Conservation (phyloP, 805 yeast species). For the Sugiyamaella boreocaroliniensis region DNA sequence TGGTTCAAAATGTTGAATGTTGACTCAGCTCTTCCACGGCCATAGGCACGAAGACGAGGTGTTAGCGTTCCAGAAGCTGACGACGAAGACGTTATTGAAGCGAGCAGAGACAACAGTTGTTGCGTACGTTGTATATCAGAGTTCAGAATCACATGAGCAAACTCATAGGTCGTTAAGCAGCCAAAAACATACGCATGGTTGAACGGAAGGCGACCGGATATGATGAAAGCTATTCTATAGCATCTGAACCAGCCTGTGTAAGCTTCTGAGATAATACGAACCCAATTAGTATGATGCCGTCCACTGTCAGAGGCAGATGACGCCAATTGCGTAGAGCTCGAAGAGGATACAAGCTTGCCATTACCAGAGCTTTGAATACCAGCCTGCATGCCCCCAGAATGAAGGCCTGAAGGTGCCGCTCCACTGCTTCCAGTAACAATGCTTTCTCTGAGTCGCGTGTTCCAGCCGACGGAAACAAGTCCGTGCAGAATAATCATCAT, state of each 20-base stretch:
- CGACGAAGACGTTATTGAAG: background rate
- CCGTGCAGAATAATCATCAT: slow-evolving; percentile 25
- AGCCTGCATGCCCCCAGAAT: slow-evolving; percentile 2
- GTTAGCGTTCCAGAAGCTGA: background rate
- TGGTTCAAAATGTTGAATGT: slow-evolving; percentile 5
- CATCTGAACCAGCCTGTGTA: slow-evolving; percentile 21
- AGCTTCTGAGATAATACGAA: slow-evolving; percentile 16
- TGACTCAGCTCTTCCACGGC: background rate
- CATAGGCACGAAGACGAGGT: background rate
- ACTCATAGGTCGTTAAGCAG: slow-evolving; percentile 21
- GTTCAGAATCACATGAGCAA: slow-evolving; percentile 21
- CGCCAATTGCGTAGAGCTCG: background rate
- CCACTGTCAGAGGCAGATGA: background rate
- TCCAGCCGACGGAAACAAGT: slow-evolving; percentile 21
- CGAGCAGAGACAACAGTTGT: slow-evolving; percentile 9
- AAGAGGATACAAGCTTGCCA: background rate
- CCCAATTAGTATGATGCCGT: slow-evolving; percentile 8
- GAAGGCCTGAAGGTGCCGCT: background rate
- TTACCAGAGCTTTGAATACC: background rate
- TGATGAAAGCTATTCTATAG: slow-evolving; percentile 19
- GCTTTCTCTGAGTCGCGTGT: slow-evolving; percentile 16
- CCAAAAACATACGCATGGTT: slow-evolving; percentile 24
- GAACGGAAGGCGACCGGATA: slow-evolving; percentile 17
- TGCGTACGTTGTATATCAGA: slow-evolving; percentile 15
- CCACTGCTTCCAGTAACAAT: slow-evolving; percentile 6